phyloP scores from a whole-genome alignment of 331 rosid species.

The Cydonia oblonga region DNA sequence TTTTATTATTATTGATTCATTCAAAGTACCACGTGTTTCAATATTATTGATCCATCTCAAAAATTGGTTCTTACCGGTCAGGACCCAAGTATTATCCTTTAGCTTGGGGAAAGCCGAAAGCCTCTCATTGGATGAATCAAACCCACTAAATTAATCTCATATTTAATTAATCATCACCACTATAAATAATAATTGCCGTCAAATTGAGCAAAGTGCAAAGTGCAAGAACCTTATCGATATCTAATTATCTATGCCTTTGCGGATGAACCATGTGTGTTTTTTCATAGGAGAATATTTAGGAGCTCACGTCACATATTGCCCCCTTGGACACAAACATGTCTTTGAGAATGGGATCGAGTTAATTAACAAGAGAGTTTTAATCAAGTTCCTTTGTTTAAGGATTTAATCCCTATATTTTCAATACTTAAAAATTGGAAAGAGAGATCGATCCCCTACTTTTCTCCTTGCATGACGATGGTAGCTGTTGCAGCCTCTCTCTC shows the following conservation, averaged over 20 bases:
- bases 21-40: too few species aligned
- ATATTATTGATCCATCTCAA: too few species aligned
- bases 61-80: too few species aligned
- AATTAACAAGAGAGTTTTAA: not conserved
- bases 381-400: not conserved
- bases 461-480: not conserved
- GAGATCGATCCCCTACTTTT: not conserved
- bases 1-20: too few species aligned
- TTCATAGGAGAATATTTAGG: slow-evolving; percentile 38
- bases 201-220: not conserved
- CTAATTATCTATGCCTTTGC: too few species aligned
- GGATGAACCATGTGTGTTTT: too few species aligned
- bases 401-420: not conserved
- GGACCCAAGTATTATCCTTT: too few species aligned
- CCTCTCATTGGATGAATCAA: not conserved
- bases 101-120: not conserved
- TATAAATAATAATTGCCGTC: not conserved
- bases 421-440: not conserved
- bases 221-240: not conserved
- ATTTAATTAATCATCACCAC: not conserved
- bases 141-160: not conserved
- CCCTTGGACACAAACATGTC: slow-evolving; percentile 55
- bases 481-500: too few species aligned
- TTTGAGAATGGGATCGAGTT: slow-evolving; percentile 18
- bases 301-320: slow-evolving; percentile 45